Base-by-base conservation (phyloP, 805 yeast species). In the Saccharomycopsis babjevae region DNA sequence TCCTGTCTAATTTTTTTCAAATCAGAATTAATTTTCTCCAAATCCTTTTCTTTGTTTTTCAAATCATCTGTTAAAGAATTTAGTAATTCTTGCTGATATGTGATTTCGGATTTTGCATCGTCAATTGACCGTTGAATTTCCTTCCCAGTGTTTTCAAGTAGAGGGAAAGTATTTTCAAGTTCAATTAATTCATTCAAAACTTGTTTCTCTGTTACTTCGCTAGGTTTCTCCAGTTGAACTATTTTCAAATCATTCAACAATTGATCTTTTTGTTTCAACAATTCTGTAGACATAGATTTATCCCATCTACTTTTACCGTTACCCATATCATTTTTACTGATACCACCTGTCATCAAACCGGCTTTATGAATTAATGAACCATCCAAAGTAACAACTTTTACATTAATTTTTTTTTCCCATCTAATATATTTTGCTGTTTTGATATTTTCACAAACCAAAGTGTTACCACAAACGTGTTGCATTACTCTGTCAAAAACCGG, bases 321-420 rank as follows among this genome's bases (percentile, higher is more conserved):
- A 20, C 56, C 57, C 6, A 38, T 72, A 34, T 71, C 69, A 22
- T 76, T 76, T n/a, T 77, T 76, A 5, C 83, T 77, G 34, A 77
- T 74, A 66, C 97, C 97, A 70, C 97, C 97, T 8, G 97, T 87
- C 96, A 94, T 89, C 42, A 91, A 77, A 6, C 97, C 97, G 4
- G 93, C 85, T 67, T 83, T 84, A 69, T 89, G 90, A 56, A 94
- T 88, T 36, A 91, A 76, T 0, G 93, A 82, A 1, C 99, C 99
- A 57, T 89, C 90, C 15, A 89, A 68, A 0, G 97, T 82, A 1
- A 92, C 96, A 57, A 88, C 74, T 70, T 88, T 90, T 50, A 82
- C 83, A 57, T 79, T 79, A 34, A 83, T 72, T 7, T 78, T 75
- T 42, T 74, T 73, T 20, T 77, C 77, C 93, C 96, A 89, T 68